These are phyloP conservation scores for Corynespora cassiicola DNA, from an alignment of 2,329 filamentous ascomycete genomes.

Conservation along the genomic window DNA sequence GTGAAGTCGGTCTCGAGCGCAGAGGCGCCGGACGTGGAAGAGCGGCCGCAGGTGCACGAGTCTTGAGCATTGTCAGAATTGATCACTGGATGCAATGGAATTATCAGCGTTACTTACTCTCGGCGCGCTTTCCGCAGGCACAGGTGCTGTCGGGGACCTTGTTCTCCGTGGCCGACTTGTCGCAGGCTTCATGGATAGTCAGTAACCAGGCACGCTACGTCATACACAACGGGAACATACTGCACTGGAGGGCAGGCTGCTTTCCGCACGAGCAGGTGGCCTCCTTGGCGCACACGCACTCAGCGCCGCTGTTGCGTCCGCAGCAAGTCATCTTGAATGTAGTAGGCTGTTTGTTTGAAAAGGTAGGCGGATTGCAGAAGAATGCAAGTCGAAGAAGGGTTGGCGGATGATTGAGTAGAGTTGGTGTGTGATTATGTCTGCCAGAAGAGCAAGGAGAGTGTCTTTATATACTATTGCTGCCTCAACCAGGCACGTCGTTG, in stretches of 20 bases:
- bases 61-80: slow-evolving; percentile 27
- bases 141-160: slow-evolving; percentile 71
- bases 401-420: neutral
- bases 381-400: slow-evolving; percentile 6
- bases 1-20: slow-evolving; percentile 86
- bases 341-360: slow-evolving; percentile 17
- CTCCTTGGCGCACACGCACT: slow-evolving; percentile 65
- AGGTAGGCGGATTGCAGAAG: slow-evolving; percentile 9
- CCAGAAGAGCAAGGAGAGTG: slow-evolving; percentile 5
- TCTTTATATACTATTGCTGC: slow-evolving; percentile 27
- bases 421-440: neutral
- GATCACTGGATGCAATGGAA: slow-evolving; percentile 1
- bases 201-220: slow-evolving; percentile 18
- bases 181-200: slow-evolving; percentile 60
- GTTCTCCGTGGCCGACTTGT: slow-evolving; percentile 80
- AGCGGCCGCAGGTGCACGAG: slow-evolving; percentile 82
- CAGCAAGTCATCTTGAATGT: slow-evolving; percentile 60
- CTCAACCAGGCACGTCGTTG: slow-evolving; percentile 9
- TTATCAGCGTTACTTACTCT: slow-evolving; percentile 60
- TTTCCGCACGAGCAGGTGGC: slow-evolving; percentile 87
- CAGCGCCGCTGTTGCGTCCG: slow-evolving; percentile 61
- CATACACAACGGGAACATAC: slow-evolving; percentile 28
- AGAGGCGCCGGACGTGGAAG: slow-evolving; percentile 66
- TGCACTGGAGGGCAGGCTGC: slow-evolving; percentile 84
- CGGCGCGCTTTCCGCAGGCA: slow-evolving; percentile 76